These are phyloP conservation scores for Kalmusia sp. DNA, from an alignment of 2,329 filamentous ascomycete species.

Conservation along the genomic window DNA sequence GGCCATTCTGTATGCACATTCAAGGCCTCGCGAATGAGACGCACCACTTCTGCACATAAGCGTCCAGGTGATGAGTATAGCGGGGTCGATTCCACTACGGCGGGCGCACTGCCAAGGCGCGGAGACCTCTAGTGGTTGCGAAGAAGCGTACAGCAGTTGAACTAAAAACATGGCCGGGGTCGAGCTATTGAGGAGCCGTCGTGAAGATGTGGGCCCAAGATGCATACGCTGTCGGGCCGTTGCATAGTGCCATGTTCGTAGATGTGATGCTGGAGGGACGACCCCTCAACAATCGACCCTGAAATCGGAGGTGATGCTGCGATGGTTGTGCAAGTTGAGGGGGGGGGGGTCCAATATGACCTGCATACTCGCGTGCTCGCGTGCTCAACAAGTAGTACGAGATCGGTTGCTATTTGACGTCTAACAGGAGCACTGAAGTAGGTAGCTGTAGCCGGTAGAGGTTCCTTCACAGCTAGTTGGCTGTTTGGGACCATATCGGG, in stretches of 20 bases:
- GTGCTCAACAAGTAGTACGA: background rate
- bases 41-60: background rate
- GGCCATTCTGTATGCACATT: background rate
- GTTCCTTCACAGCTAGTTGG: background rate
- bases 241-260: conserved; percentile 4
- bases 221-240: conserved; percentile 9
- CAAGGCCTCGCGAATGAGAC: background rate
- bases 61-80: conserved; percentile 8
- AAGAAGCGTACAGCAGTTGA: background rate
- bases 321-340: background rate
- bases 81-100: conserved; percentile 1
- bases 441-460: background rate
- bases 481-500: background rate
- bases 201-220: background rate
- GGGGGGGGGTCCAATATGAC: background rate
- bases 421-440: background rate
- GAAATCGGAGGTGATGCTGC: too few relatives aligned
- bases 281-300: background rate
- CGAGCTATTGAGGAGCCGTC: background rate
- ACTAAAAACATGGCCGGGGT: background rate
- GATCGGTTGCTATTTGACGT: background rate
- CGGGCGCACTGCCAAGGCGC: conserved; percentile 9
- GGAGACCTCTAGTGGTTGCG: background rate
- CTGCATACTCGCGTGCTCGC: background rate
- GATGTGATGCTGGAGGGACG: background rate